A percentile compares a stretch with the other conserved stretches of the same genome.
phyloP scores from a whole-genome alignment of 306 rosid species.

The Oxytropis ochrocephala region DNA sequence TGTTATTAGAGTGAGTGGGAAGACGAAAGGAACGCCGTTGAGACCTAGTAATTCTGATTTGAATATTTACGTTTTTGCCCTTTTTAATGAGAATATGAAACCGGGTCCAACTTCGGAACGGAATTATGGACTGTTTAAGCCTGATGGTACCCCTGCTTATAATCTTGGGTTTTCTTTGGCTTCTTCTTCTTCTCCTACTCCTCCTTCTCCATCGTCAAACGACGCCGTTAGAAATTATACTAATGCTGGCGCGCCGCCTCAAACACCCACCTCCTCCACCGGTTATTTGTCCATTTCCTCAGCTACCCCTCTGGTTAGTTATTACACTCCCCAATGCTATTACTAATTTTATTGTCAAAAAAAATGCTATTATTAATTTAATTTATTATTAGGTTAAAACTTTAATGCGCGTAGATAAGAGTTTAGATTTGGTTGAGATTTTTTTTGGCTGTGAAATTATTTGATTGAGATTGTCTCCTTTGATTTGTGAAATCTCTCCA shows the following conservation, averaged over 20 bases:
- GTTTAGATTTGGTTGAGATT: not conserved
- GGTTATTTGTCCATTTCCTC: conserved; percentile 84
- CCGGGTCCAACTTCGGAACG: conserved; percentile 95
- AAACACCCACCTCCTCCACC: conserved; percentile 42
- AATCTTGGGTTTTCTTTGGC: conserved; percentile 37
- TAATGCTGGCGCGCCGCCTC: conserved; percentile 5
- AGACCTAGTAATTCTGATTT: conserved; percentile 58
- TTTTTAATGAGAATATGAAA: conserved; percentile 93
- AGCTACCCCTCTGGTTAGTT: conserved; percentile 51
- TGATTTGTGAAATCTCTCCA: not conserved
- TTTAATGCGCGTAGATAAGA: no score
- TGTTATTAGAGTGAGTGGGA: conserved; percentile 44
- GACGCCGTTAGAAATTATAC: conserved; percentile 7
- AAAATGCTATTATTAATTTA: not conserved
- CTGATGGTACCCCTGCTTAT: conserved; percentile 74
- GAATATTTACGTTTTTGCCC: conserved; percentile 83
- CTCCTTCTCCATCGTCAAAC: conserved; percentile 14
- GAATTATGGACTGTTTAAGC: conserved; percentile 86
- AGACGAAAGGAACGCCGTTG: conserved; percentile 69
- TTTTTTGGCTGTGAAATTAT: no score
- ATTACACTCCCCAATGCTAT: not conserved
- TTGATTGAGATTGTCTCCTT: not conserved
- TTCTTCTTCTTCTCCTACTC: not conserved
- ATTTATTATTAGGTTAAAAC: no score
- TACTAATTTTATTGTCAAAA: no score